Percentiles rank a stretch among this genome's conserved stretches.
Evolutionary conservation across 2,329 filamentous ascomycete species (phyloP).

Genomic region (Paecilomyces sp.): DNA sequence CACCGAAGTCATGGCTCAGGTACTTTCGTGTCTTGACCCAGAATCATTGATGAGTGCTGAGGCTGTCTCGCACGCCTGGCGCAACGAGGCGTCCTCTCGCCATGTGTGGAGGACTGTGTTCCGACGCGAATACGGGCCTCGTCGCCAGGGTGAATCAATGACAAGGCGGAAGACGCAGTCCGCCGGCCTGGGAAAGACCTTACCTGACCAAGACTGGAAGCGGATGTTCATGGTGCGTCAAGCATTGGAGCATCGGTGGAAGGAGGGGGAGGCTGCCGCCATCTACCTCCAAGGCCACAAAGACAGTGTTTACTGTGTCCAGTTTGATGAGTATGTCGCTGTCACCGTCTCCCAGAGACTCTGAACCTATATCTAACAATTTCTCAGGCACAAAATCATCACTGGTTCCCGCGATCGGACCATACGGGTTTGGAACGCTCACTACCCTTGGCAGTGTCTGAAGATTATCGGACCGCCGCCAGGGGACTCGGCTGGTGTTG

Average conservation of each 20-base stretch:
- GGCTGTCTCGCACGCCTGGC: conserved; percentile 52
- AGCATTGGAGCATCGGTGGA: conserved; percentile 73
- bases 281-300: conserved; percentile 89
- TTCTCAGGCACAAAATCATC: conserved; percentile 71
- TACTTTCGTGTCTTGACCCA: conserved; percentile 55
- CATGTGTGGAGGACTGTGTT: conserved; percentile 60
- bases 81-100: conserved; percentile 46
- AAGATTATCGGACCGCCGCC: conserved; percentile 77
- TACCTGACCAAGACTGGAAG: conserved; percentile 71
- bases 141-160: conserved; percentile 27
- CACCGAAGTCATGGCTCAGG: conserved; percentile 51
- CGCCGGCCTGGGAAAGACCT: conserved; percentile 46
- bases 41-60: conserved; percentile 49
- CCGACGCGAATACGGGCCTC: conserved; percentile 45
- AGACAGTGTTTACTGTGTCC: conserved; percentile 95
- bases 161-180: conserved; percentile 41
- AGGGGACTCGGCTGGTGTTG: conserved; percentile 32
- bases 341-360: background rate
- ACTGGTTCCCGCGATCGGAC: conserved; percentile 94
- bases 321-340: conserved; percentile 80
- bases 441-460: conserved; percentile 69
- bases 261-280: conserved; percentile 65
- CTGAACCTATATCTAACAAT: background rate
- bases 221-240: conserved; percentile 72
- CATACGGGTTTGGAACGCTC: conserved; percentile 92